A percentile compares a stretch with the other conserved stretches of the same genome.
These are phyloP conservation scores for Calonectria hawksworthii DNA, from an alignment of 2,329 filamentous ascomycete genomes.

Conservation along the genomic window DNA sequence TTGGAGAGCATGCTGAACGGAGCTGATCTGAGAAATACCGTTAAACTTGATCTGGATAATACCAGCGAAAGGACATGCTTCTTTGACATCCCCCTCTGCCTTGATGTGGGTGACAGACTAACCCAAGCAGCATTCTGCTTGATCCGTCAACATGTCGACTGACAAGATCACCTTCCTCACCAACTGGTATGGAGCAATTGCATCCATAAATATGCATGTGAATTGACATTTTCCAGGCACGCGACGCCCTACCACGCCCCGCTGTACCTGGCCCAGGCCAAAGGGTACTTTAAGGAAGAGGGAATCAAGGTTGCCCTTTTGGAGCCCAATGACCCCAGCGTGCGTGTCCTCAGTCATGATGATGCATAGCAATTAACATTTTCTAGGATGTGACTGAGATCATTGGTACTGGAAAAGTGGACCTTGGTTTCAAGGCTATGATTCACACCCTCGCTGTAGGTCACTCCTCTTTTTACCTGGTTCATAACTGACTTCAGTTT, in stretches of 20 bases:
- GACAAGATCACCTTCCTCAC: slow-evolving; percentile 89
- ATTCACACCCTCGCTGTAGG: slow-evolving; percentile 82
- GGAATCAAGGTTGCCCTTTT: slow-evolving; percentile 83
- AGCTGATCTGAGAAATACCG: slow-evolving; percentile 81
- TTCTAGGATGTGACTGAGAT: slow-evolving; percentile 82
- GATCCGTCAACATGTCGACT: slow-evolving; percentile 76
- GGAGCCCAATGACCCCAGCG: slow-evolving; percentile 84
- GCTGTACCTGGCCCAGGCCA: slow-evolving; percentile 81
- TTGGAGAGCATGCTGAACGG: slow-evolving; percentile 41
- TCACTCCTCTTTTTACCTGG: background rate
- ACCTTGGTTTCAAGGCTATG: slow-evolving; percentile 88
- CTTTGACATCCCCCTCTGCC: slow-evolving; percentile 61
- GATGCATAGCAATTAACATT: background rate
- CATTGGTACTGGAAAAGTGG: slow-evolving; percentile 81
- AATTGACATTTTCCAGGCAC: slow-evolving; percentile 69
- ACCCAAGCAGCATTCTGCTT: slow-evolving; percentile 61
- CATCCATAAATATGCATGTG: slow-evolving; percentile 28
- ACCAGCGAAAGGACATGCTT: slow-evolving; percentile 91
- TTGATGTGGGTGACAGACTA: slow-evolving; percentile 57
- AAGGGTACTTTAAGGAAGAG: slow-evolving; percentile 81
- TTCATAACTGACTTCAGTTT: slow-evolving; percentile 7
- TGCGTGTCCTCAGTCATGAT: slow-evolving; percentile 51
- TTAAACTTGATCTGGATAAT: slow-evolving; percentile 90
- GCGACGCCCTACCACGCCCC: slow-evolving; percentile 86
- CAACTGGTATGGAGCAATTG: slow-evolving; percentile 74